A percentile compares a stretch with the other conserved stretches of the same genome.
Conservation (phyloP, 371 early-diverging fungal species). For the Lichtheimia ramosa region DNA sequence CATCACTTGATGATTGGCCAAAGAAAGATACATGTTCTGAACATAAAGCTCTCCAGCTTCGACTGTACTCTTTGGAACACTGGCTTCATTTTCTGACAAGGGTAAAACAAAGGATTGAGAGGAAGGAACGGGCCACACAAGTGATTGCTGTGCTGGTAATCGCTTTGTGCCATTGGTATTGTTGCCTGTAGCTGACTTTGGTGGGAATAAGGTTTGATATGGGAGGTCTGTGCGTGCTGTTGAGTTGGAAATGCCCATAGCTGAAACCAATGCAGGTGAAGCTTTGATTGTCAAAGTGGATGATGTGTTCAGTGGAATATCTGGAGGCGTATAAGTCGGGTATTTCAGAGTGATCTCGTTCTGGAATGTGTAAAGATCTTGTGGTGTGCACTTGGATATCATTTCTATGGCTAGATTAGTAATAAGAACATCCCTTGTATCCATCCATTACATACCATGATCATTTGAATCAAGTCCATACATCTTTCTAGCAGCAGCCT, state of each 20-base stretch:
- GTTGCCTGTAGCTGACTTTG: slow-evolving; percentile 38
- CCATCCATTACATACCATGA: slow-evolving; percentile 4
- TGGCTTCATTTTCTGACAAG: slow-evolving; percentile 33
- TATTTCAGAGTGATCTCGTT: slow-evolving; percentile 48
- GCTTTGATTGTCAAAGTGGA: slow-evolving; percentile 15
- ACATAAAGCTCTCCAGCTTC: slow-evolving; percentile 64
- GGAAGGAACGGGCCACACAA: background rate
- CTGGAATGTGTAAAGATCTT: slow-evolving; percentile 65
- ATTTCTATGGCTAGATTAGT: slow-evolving; percentile 15
- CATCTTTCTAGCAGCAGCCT: slow-evolving; percentile 41
- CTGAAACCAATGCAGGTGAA: slow-evolving; percentile 17
- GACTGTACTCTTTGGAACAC: slow-evolving; percentile 52
- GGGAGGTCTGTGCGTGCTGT: slow-evolving; percentile 31
- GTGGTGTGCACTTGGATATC: slow-evolving; percentile 62
- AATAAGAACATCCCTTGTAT: background rate
- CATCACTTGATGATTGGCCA: slow-evolving; percentile 61
- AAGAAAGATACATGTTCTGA: slow-evolving; percentile 62
- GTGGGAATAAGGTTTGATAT: slow-evolving; percentile 46
- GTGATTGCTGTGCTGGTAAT: slow-evolving; percentile 8
- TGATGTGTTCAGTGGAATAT: slow-evolving; percentile 7
- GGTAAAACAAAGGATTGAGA: slow-evolving; percentile 44
- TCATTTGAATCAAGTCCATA: slow-evolving; percentile 42
- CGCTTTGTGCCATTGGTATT: background rate
- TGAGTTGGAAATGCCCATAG: slow-evolving; percentile 38
- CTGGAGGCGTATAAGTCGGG: slow-evolving; percentile 57